Base-by-base conservation (phyloP, 1,284 basidiomycete genomes). In the Schizopora paradoxa region DNA sequence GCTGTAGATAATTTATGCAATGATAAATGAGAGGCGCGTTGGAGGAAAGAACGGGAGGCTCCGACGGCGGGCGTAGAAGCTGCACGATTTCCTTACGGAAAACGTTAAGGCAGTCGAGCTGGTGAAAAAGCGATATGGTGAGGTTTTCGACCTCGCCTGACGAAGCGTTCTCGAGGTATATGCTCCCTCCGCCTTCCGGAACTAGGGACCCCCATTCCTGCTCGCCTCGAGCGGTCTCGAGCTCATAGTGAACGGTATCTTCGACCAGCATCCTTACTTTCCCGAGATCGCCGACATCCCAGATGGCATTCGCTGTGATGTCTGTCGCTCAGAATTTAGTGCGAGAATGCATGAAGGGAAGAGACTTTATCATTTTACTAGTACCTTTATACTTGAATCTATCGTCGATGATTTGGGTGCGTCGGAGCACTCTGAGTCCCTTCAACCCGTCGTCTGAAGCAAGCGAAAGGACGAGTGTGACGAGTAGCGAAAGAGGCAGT, bases 41-140 rank as follows among this genome's bases (percentile, higher is more conserved):
- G n/a, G n/a, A n/a, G n/a, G n/a, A n/a, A n/a, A n/a, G n/a, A n/a
- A n/a, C n/a, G 14, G 33, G 33, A 2, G 34, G 43, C 13, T 8
- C 8, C 6, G 49, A 36, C 14, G 36, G 27, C 13, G 37, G 14
- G 29, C 19, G 32, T 29, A 18, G 44, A 35, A 42, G 27, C 25
- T 31, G 10, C 4, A 47, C 43, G 34, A 58, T 43, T 16, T 52
- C 59, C 10, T 43, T 35, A 29, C 55, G 58, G 25, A 63, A 46
- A 42, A 55, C 53, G 39, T 55, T 51, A 16, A 64, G 45, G 44
- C 64, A 66, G 37, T 63, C 62, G n/a, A 64, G 39, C 50, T 63
- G 50, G 53, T 65, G 61, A 51, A 58, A 62, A 55, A 62, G 59
- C 16, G 57, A 16, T 16, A 39, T 21, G 6, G 37, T 39, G 21